These are phyloP conservation scores for Kodamaea nitidulidarum DNA, from an alignment of 805 yeast genomes.

Conservation along the genomic window DNA sequence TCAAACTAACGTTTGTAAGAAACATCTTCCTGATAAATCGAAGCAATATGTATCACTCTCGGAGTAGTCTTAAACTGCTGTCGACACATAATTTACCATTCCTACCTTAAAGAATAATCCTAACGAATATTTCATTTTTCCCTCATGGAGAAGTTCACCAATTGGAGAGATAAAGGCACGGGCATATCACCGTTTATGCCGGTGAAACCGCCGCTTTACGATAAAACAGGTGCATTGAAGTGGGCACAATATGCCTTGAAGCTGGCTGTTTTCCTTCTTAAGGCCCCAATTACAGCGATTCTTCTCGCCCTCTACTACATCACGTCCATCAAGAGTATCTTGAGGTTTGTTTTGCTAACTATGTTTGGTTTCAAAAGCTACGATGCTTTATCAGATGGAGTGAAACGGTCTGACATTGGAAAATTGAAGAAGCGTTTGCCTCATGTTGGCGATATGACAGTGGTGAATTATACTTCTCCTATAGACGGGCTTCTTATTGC, in stretches of 20 bases:
- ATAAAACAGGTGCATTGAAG: conserved; percentile 4
- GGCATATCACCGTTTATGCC: conserved; percentile 93
- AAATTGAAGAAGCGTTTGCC: conserved; percentile 34
- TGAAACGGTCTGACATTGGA: conserved; percentile 39
- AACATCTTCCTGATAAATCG: too few relatives aligned
- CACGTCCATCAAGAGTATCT: conserved; percentile 17
- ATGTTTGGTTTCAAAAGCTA: conserved; percentile 35
- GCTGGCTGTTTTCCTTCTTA: conserved; percentile 17
- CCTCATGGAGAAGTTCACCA: conserved; percentile 75
- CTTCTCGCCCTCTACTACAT: conserved; percentile 22
- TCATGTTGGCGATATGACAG: conserved; percentile 42
- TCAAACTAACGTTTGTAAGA: too few relatives aligned
- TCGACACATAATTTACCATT: too few relatives aligned
- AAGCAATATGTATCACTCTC: too few relatives aligned
- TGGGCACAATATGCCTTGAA: conserved; percentile 9
- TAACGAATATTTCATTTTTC: neutral
- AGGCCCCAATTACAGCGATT: conserved; percentile 27
- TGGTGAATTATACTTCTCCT: conserved; percentile 59
- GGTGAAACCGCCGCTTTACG: conserved; percentile 20
- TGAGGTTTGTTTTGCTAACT: conserved; percentile 18
- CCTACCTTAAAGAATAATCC: neutral
- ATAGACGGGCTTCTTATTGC: conserved; percentile 46
- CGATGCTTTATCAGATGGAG: conserved; percentile 46
- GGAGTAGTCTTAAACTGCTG: too few relatives aligned
- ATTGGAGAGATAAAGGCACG: conserved; percentile 85